Evolutionary conservation across 208 protist species (phyloP).

Genomic region (Endotrypanum monterogeii): DNA sequence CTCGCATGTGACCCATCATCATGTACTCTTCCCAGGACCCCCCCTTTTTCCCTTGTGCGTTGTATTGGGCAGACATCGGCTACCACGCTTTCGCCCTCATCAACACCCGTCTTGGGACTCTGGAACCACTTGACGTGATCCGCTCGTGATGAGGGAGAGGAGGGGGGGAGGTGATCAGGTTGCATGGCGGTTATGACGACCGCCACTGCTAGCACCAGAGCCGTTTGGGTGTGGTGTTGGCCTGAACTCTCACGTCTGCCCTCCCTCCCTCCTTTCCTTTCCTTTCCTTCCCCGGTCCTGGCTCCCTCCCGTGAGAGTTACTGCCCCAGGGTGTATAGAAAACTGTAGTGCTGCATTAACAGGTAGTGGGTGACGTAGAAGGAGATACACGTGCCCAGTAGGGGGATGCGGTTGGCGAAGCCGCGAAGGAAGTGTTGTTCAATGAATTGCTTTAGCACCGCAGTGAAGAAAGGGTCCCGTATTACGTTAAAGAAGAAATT

Average conservation of each 20-base stretch:
- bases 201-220: not conserved
- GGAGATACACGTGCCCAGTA: constrained; percentile 59
- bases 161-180: too few relatives aligned
- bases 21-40: not conserved
- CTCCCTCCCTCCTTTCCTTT: not conserved
- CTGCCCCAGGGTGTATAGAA: constrained; percentile 79
- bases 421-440: constrained; percentile 66
- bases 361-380: constrained; percentile 77
- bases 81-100: too few relatives aligned
- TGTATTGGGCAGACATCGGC: too few relatives aligned
- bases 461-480: constrained; percentile 83
- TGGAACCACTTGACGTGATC: too few relatives aligned
- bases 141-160: too few relatives aligned
- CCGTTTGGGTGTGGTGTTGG: not conserved
- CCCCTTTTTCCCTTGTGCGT: too few relatives aligned
- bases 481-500: constrained; percentile 56
- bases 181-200: too few relatives aligned
- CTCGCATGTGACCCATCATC: not conserved
- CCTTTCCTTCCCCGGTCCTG: not conserved
- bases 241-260: not conserved
- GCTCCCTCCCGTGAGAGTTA: constrained; percentile 19
- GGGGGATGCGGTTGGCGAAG: constrained; percentile 72
- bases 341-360: constrained; percentile 85
- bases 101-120: too few relatives aligned
- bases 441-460: constrained; percentile 68